These are phyloP conservation scores for Phoma sp. DNA, from an alignment of 2,329 filamentous ascomycete species.

Conservation along the genomic window DNA sequence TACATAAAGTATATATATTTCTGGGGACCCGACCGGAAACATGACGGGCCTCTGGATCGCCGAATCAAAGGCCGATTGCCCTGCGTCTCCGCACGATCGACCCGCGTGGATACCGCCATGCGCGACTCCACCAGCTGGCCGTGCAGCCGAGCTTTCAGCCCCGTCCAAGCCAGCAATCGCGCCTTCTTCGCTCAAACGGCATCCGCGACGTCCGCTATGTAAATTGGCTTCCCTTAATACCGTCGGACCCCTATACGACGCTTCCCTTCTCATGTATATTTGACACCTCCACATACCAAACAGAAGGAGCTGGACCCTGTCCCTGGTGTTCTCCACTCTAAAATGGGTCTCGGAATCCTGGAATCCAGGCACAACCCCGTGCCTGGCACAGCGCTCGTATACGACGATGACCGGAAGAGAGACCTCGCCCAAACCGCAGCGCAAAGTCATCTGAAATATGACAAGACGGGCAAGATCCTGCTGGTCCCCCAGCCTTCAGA, in stretches of 20 bases:
- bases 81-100: neutral
- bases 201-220: conserved; percentile 6
- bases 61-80: too few relatives aligned
- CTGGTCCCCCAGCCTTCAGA: conserved; percentile 90
- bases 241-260: neutral
- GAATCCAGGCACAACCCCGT: conserved; percentile 72
- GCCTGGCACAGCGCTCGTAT: conserved; percentile 60
- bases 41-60: too few relatives aligned
- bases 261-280: conserved; percentile 4
- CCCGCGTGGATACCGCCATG: neutral
- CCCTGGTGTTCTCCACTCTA: neutral
- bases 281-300: neutral
- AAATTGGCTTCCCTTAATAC: neutral
- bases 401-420: conserved; percentile 33
- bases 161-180: conserved; percentile 2
- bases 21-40: conserved; percentile 4
- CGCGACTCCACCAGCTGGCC: neutral
- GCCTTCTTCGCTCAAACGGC: neutral
- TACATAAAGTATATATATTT: neutral
- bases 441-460: conserved; percentile 68
- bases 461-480: conserved; percentile 73
- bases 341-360: conserved; percentile 76
- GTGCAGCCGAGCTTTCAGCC: neutral
- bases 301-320: neutral
- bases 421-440: conserved; percentile 36